phyloP scores from a whole-genome alignment of 1,284 basidiomycete genomes.

The Ustilago crameri region DNA sequence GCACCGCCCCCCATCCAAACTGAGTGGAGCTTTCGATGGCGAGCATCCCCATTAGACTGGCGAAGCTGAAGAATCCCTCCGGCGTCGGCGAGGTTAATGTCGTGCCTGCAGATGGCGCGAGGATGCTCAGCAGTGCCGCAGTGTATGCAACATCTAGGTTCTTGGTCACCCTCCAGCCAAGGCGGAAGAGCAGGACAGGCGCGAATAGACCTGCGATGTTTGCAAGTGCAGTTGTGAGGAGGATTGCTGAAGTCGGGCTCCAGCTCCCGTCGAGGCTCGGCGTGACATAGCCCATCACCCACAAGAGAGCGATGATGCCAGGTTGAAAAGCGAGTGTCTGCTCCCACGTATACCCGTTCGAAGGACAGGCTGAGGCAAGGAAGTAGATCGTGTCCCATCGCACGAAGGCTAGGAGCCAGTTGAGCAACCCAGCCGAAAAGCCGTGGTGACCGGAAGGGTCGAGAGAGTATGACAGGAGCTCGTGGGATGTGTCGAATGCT shows the following conservation, averaged over 20 bases:
- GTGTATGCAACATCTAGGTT: conserved; percentile 74
- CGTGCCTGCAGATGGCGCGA: conserved; percentile 80
- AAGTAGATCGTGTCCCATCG: conserved; percentile 94
- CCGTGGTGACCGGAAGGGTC: conserved; percentile 10
- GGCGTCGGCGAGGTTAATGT: conserved; percentile 79
- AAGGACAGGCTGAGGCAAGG: conserved; percentile 50
- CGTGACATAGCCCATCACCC: conserved; percentile 28
- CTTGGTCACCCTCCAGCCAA: conserved; percentile 58
- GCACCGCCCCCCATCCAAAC: conserved; percentile 70
- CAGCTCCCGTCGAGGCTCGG: conserved; percentile 31
- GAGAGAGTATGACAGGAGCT: conserved; percentile 41
- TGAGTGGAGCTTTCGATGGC: conserved; percentile 8
- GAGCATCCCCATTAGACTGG: conserved; percentile 66
- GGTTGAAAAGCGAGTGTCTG: conserved; percentile 90
- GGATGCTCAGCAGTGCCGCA: conserved; percentile 76
- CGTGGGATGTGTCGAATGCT: conserved; percentile 58
- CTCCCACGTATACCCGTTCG: conserved; percentile 76
- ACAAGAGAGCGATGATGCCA: conserved; percentile 69
- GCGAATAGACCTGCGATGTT: conserved; percentile 69
- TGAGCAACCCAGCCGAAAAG: conserved; percentile 12
- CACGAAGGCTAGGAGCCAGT: conserved; percentile 68
- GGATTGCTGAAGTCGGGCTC: conserved; percentile 43
- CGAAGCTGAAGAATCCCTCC: conserved; percentile 85
- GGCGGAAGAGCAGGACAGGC: conserved; percentile 72
- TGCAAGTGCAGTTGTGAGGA: conserved; percentile 37